A percentile compares a stretch with the other conserved stretches of the same genome.
These are phyloP conservation scores for Xylaria sp. DNA, from an alignment of 2,329 filamentous ascomycete genomes.

Conservation along the genomic window DNA sequence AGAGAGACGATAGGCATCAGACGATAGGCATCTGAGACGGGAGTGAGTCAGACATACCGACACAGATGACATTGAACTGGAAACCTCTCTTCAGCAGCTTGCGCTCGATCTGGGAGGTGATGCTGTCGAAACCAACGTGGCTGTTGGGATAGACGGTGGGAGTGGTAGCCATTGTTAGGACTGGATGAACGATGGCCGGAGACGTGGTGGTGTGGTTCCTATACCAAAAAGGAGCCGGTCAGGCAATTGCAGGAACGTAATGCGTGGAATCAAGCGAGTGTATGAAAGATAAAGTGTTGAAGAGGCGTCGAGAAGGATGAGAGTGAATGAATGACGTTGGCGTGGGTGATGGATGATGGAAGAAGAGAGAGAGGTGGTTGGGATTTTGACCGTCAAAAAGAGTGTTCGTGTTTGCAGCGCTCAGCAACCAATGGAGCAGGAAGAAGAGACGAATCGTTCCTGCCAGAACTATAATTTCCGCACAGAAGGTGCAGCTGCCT, in stretches of 20 bases:
- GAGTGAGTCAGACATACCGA: conserved; percentile 62
- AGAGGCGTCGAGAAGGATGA: conserved; percentile 2
- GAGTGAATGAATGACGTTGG: conserved; percentile 10
- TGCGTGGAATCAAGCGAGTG: conserved; percentile 21
- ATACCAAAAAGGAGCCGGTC: conserved; percentile 36
- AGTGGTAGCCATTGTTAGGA: conserved; percentile 57
- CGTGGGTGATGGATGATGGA: conserved; percentile 2
- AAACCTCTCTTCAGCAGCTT: conserved; percentile 99
- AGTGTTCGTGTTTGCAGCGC: conserved; percentile 26
- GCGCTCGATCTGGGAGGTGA: conserved; percentile 98
- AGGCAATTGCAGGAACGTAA: conserved; percentile 29
- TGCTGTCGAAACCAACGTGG: conserved; percentile 99
- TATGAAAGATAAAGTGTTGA: conserved; percentile 10
- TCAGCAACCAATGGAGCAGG: conserved; percentile 21
- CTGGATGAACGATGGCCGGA: conserved; percentile 26
- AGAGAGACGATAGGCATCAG: not conserved
- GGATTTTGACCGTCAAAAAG: conserved; percentile 27
- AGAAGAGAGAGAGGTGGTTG: conserved; percentile 16
- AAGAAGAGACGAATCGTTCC: conserved; percentile 18
- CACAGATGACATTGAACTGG: conserved; percentile 99
- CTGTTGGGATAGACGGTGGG: conserved; percentile 80
- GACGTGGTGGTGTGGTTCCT: conserved; percentile 27
- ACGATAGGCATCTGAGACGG: not conserved
- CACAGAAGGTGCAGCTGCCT: conserved; percentile 26
- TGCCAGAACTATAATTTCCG: conserved; percentile 47